Conservation (phyloP, 306 rosid species). For the Fragaria vesca region DNA sequence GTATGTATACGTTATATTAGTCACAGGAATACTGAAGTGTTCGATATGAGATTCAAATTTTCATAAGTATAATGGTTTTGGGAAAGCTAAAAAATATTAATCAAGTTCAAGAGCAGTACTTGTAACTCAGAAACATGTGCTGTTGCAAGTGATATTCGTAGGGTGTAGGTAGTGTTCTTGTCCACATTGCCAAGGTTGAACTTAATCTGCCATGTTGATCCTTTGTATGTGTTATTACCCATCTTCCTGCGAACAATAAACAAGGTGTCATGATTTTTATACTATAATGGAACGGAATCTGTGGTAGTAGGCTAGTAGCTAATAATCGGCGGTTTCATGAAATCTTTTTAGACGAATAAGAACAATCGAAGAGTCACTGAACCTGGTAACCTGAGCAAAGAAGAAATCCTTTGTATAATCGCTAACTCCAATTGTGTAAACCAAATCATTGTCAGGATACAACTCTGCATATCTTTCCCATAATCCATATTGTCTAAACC, state of each 20-base stretch:
- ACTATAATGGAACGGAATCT: neutral
- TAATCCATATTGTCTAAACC: constrained; percentile 50
- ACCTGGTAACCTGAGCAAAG: constrained; percentile 49
- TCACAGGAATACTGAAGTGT: too few relatives aligned
- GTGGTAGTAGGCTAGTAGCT: neutral
- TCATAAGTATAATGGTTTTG: neutral
- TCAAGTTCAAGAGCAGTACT: constrained; percentile 24
- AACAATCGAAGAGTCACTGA: neutral
- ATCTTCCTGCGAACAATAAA: constrained; percentile 19
- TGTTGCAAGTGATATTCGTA: constrained; percentile 46
- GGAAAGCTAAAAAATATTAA: neutral
- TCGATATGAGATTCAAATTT: neutral
- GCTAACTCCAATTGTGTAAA: constrained; percentile 30
- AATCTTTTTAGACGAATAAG: neutral
- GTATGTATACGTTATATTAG: too few relatives aligned
- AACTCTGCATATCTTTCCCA: constrained; percentile 49
- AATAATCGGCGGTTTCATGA: neutral
- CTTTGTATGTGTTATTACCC: constrained; percentile 31
- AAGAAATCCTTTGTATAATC: constrained; percentile 43
- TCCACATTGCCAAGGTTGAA: constrained; percentile 27
- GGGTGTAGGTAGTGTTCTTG: constrained; percentile 22
- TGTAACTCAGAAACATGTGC: constrained; percentile 38
- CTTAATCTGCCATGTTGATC: constrained; percentile 50
- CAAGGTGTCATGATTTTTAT: neutral
- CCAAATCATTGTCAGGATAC: constrained; percentile 38